Evolutionary conservation across 805 yeast species (phyloP).

Genomic region (Yamadazyma phyllophila): DNA sequence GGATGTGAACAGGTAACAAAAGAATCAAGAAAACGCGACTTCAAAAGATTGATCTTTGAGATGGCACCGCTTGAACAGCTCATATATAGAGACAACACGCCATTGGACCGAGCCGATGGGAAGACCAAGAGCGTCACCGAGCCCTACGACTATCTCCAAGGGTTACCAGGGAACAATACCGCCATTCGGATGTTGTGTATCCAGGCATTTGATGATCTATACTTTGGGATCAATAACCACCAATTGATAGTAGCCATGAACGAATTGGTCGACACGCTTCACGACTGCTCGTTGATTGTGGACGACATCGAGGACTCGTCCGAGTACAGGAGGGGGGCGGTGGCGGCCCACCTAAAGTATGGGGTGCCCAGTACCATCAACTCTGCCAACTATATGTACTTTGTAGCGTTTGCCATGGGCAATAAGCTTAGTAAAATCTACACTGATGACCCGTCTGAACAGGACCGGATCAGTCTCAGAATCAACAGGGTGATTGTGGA

Average conservation of each 20-base stretch:
- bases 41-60: not conserved
- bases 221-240: conserved; percentile 26
- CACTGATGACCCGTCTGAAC: conserved; percentile 7
- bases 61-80: not conserved
- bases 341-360: conserved; percentile 73
- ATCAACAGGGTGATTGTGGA: conserved; percentile 48
- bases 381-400: conserved; percentile 79
- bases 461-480: conserved; percentile 20
- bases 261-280: conserved; percentile 32
- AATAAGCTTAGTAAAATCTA: conserved; percentile 17
- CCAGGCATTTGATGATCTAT: conserved; percentile 32
- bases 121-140: conserved; percentile 15
- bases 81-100: conserved; percentile 10
- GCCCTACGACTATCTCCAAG: conserved; percentile 31
- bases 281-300: conserved; percentile 42
- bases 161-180: conserved; percentile 33
- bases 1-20: not conserved
- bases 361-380: conserved; percentile 83
- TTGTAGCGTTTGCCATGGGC: conserved; percentile 59
- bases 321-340: conserved; percentile 66
- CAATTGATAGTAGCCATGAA: conserved; percentile 24
- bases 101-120: conserved; percentile 11
- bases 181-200: conserved; percentile 30
- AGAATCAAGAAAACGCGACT: not conserved
- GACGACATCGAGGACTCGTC: conserved; percentile 91